Evolutionary conservation across 202 grass and related monocot species (phyloP), one percentile per base, ranked within the genome.

Genomic region (Brachypodium distachyon): DNA sequence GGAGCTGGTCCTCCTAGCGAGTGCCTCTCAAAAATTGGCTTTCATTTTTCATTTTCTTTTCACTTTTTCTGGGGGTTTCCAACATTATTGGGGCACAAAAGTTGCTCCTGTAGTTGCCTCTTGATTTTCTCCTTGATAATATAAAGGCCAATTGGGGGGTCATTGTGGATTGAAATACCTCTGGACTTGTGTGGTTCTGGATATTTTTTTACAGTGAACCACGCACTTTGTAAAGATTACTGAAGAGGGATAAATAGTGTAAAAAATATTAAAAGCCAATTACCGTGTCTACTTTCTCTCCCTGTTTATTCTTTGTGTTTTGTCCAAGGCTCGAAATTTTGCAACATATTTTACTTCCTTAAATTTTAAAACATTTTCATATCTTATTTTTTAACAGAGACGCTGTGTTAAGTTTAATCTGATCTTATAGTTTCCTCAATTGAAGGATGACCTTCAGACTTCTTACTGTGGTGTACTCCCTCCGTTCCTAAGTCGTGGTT

Each of bases 1-100:
- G 82, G 80, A 88, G 70, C 76, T 94, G 87, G 85, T 91, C 85
- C 84, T 93, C 86, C 9, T 88, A 87, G 73, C 44, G 19, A 9
- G 4, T 41, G 54, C n/a, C 46, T 39, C 10, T 2, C 32, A 32
- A 67, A n/a, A 72, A 33, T 73, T 25, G 40, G 13, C 11, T 18
- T 12, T 26, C 38, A 40, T 9, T 12, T 49, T 40, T 3, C 2
- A 0, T 53, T 34, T 76, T n/a, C 37, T 7, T 2, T 8, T 47
- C 7, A 26, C 16, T 2, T 18, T 26, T 4, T n/a, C 26, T 2
- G 7, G 3, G 18, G 2, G 4, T 44, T 79, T 68, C 27, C 65
- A 11, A 38, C 39, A 80, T 83, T 88, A 61, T 83, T 87, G 73
- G 68, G 78, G 53, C 61, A 33, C 66, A 38, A 72, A 66, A 79